Conservation (phyloP, 805 yeast species). For the Blastobotrys attinorum region DNA sequence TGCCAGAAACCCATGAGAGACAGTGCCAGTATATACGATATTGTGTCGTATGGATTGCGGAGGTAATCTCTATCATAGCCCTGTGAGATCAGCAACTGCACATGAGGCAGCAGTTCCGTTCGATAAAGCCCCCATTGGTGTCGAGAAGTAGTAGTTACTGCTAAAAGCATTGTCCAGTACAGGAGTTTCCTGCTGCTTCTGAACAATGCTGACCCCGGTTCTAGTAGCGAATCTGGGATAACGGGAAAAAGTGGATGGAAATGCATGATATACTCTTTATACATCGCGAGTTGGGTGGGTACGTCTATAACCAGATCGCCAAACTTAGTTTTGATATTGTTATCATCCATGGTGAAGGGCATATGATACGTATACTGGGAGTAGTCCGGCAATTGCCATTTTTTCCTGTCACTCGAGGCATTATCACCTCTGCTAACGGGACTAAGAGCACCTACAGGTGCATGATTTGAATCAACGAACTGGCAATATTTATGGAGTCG, state of each 20-base stretch:
- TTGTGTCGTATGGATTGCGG: not conserved
- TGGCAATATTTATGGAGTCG: not conserved
- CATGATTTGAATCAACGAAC: not conserved
- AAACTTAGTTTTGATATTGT: not conserved
- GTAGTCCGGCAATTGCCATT: not conserved
- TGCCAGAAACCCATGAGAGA: constrained; percentile 5
- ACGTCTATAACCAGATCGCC: not conserved
- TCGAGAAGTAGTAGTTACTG: too few species aligned
- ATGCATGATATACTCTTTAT: constrained; percentile 5
- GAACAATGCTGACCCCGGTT: not conserved
- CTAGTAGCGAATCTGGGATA: constrained; percentile 2
- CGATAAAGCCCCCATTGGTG: too few species aligned
- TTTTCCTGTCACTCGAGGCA: not conserved
- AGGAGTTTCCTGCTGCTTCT: not conserved
- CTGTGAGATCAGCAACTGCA: not conserved
- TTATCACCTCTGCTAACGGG: too few species aligned
- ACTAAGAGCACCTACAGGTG: too few species aligned
- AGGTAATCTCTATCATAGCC: not conserved
- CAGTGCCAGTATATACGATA: constrained; percentile 3
- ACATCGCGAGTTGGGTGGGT: not conserved
- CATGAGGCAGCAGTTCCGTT: constrained; percentile 5
- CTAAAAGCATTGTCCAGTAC: constrained; percentile 9
- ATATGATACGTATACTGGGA: not conserved
- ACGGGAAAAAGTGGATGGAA: constrained; percentile 11
- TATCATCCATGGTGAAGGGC: not conserved